Base-by-base conservation (phyloP, 2,329 filamentous ascomycete genomes). In the Pestalotiopsis sp. region DNA sequence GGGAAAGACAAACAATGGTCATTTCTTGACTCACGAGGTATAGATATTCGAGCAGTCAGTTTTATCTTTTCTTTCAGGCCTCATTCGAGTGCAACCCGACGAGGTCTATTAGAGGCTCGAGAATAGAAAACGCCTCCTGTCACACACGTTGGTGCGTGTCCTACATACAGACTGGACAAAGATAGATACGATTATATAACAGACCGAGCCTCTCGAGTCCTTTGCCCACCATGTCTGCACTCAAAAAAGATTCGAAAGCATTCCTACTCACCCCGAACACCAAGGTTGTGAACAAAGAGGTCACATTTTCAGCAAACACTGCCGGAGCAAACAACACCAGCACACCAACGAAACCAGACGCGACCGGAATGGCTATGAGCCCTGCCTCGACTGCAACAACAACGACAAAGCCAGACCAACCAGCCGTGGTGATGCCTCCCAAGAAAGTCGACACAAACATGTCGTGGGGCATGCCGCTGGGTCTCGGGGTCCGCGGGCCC, bases 381-480 rank as follows among this genome's bases (percentile, higher is more conserved):
- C 27, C 57, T 4, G 57, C 11, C 45, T 36, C 4, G 45, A 20
- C 13, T 52, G 2, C 45, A 52, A 52, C 45, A 5, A 17, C 45
- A 20, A 52, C 45, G 31, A 41, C 52, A 31, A 36, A 31, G 3
- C n/a, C 58, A 31, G 60, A 31, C 31, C 65, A 57, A 14, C 25
- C 20, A 14, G 38, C 31, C 11, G 38, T 39, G 5, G 38, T 39
- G 5, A 23, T 14, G 12, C 67, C 45, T 4, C 65, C 71, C 25
- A 27, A 36, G 9, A 79, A 78, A 56, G 72, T 76, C 36, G 74
- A 75, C 68, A 78, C 75, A 6, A 72, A 74, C 65, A 69, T 78
- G 23, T 75, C 78, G 0, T 83, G 81, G 81, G 79, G 79, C 41
- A 59, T 73, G 1, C 81, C 81, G 0, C 79, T 78, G 0, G 82